Evolutionary conservation across 768 basidiomycete genomes (phyloP).

Genomic region (Auriculariales sp.): DNA sequence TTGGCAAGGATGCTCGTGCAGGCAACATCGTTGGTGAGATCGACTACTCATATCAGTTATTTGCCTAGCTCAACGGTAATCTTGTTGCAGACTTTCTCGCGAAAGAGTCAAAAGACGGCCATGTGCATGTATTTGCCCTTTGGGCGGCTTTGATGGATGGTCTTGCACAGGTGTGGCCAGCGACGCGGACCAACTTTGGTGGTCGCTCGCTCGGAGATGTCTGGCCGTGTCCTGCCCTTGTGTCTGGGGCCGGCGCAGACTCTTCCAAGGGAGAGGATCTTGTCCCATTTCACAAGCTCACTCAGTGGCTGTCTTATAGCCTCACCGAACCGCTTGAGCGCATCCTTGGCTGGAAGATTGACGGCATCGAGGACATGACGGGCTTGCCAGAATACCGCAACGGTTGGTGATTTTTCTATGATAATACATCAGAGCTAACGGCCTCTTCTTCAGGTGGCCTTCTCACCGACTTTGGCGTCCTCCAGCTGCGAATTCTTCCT

Average conservation of each 20-base stretch:
- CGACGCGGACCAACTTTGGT: constrained; percentile 48
- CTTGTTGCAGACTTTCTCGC: constrained; percentile 48
- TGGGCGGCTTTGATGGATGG: constrained; percentile 77
- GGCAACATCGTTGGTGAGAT: constrained; percentile 71
- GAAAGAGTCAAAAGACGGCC: constrained; percentile 31
- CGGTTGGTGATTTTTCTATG: constrained; percentile 31
- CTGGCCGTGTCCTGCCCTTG: constrained; percentile 64
- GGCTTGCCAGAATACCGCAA: constrained; percentile 94
- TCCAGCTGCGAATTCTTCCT: constrained; percentile 45
- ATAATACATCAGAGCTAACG: background rate
- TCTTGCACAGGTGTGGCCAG: constrained; percentile 80
- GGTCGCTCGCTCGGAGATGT: constrained; percentile 78
- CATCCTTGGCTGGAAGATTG: constrained; percentile 66
- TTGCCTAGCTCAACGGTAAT: background rate
- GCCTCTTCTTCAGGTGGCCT: constrained; percentile 54
- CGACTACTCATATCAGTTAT: background rate
- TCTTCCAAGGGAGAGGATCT: constrained; percentile 34
- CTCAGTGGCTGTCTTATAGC: constrained; percentile 86
- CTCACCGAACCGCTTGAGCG: constrained; percentile 73
- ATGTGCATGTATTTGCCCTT: constrained; percentile 56
- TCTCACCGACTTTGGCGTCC: constrained; percentile 67
- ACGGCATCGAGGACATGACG: constrained; percentile 72
- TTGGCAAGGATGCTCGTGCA: constrained; percentile 60
- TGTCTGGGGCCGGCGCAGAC: constrained; percentile 15
- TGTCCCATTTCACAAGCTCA: constrained; percentile 94